Conservation (phyloP, 805 yeast species). For the Sugiyamaella smithiae region DNA sequence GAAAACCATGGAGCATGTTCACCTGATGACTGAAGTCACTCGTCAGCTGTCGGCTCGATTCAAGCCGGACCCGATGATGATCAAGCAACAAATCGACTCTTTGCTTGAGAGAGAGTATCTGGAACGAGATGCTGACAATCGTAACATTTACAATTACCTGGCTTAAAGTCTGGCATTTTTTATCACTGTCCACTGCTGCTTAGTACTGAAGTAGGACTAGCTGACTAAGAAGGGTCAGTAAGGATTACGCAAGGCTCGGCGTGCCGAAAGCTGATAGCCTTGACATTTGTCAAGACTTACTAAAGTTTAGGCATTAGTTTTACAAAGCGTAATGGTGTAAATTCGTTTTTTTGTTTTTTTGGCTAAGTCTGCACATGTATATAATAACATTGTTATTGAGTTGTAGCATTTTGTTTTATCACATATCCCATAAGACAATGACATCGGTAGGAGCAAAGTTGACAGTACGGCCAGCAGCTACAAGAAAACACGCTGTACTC, state of each 20-base stretch:
- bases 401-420: too few relatives aligned
- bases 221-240: too few relatives aligned
- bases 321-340: too few relatives aligned
- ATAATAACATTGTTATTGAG: not conserved
- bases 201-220: too few relatives aligned
- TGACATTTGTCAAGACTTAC: too few relatives aligned
- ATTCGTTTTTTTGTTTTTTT: too few relatives aligned
- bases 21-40: conserved; percentile 62
- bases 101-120: conserved; percentile 79
- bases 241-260: too few relatives aligned
- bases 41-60: conserved; percentile 61
- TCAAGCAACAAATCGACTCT: conserved; percentile 71
- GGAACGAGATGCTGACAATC: conserved; percentile 62
- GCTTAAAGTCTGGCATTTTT: conserved; percentile 38
- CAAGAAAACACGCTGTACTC: not conserved
- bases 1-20: conserved; percentile 57
- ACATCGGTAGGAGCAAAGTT: not conserved
- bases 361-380: not conserved
- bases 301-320: too few relatives aligned
- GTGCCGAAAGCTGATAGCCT: too few relatives aligned
- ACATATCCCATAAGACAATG: not conserved
- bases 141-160: conserved; percentile 61
- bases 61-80: conserved; percentile 61
- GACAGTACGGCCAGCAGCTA: not conserved
- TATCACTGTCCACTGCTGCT: too few relatives aligned